phyloP scores from a whole-genome alignment of 768 basidiomycete genomes.

The Vararia minispora region DNA sequence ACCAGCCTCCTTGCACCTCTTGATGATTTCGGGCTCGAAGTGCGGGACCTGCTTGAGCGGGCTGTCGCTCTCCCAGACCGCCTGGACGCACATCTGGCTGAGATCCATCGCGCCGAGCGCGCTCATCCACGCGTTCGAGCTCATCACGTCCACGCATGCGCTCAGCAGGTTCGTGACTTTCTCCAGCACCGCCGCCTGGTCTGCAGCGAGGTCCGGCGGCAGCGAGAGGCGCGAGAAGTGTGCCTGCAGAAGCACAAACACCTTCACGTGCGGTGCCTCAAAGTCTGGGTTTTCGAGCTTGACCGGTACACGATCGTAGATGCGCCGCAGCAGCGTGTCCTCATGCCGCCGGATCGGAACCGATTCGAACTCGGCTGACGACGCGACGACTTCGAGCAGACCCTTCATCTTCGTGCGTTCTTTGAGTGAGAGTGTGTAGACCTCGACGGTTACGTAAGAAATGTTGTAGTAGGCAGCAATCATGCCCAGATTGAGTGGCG shows the following conservation, averaged over 20 bases:
- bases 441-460: slow-evolving; percentile 93
- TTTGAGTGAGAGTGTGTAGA: slow-evolving; percentile 90
- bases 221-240: slow-evolving; percentile 92
- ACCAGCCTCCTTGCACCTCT: slow-evolving; percentile 71
- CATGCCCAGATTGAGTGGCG: slow-evolving; percentile 93
- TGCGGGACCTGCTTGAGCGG: slow-evolving; percentile 94
- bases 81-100: slow-evolving; percentile 97
- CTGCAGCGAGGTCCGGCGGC: slow-evolving; percentile 87
- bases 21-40: slow-evolving; percentile 81
- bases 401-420: slow-evolving; percentile 97
- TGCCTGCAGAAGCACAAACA: slow-evolving; percentile 91
- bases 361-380: slow-evolving; percentile 90
- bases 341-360: slow-evolving; percentile 96
- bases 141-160: slow-evolving; percentile 97
- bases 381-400: slow-evolving; percentile 91
- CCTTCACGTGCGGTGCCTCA: slow-evolving; percentile 96
- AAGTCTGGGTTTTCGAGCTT: slow-evolving; percentile 80
- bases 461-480: slow-evolving; percentile 97
- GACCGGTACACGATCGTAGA: slow-evolving; percentile 95
- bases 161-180: slow-evolving; percentile 87
- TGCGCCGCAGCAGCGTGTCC: slow-evolving; percentile 69
- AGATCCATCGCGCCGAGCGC: slow-evolving; percentile 96
- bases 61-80: slow-evolving; percentile 95
- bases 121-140: slow-evolving; percentile 89
- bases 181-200: slow-evolving; percentile 79